Percentiles rank a stretch among this genome's conserved stretches.
Conservation (phyloP, 83 land plant genomes). For the Larix sibirica region DNA sequence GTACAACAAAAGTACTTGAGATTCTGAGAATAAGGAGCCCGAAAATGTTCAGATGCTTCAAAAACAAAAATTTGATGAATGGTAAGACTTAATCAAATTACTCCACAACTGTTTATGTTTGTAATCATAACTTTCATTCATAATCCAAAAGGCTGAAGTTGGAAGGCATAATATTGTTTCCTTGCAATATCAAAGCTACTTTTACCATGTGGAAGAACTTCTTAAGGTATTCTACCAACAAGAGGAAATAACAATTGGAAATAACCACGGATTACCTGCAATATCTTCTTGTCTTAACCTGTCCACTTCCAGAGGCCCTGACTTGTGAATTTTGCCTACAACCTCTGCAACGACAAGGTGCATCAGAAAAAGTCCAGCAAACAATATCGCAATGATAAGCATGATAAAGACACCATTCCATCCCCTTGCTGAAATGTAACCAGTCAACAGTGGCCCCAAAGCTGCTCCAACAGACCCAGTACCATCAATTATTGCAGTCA, state of each 20-base stretch:
- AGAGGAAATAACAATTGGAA: background rate
- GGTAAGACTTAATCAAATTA: background rate
- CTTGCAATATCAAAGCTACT: background rate
- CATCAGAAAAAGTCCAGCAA: constrained; percentile 62
- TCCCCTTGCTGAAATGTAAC: constrained; percentile 78
- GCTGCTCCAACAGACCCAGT: constrained; percentile 95
- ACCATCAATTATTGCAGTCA: constrained; percentile 93
- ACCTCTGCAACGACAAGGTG: constrained; percentile 57
- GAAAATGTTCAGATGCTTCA: background rate
- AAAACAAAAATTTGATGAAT: background rate
- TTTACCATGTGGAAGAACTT: background rate
- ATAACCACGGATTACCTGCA: constrained; percentile 1
- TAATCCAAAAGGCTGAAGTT: background rate
- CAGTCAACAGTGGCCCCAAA: constrained; percentile 91
- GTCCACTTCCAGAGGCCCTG: background rate
- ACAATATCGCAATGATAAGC: constrained; percentile 61
- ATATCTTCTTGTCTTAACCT: background rate
- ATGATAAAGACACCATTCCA: constrained; percentile 82
- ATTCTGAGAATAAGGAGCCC: background rate
- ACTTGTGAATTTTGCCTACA: constrained; percentile 18
- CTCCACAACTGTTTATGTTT: background rate
- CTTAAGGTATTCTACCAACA: background rate
- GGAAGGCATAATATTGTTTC: background rate
- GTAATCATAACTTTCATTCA: background rate
- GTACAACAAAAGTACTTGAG: background rate